Evolutionary conservation across 2,329 filamentous ascomycete genomes (phyloP).

Genomic region (Aspergillus aculeatus): DNA sequence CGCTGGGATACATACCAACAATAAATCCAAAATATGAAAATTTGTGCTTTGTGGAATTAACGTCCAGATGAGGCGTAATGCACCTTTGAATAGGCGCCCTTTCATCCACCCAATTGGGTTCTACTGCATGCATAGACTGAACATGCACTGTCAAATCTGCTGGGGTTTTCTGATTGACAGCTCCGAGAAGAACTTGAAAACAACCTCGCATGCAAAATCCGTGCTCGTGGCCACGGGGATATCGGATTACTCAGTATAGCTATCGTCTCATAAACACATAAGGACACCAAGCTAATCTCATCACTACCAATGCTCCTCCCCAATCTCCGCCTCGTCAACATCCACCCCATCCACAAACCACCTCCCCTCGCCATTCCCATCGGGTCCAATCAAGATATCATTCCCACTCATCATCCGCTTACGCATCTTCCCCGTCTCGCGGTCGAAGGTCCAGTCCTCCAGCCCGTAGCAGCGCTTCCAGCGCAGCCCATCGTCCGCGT

Average conservation of each 20-base stretch:
- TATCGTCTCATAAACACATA: too few relatives aligned
- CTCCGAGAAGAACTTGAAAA: not conserved
- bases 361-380: conserved; percentile 43
- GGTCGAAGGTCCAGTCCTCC: conserved; percentile 51
- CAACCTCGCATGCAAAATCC: not conserved
- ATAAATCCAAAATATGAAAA: not conserved
- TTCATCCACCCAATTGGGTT: not conserved
- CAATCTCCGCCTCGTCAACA: conserved; percentile 40
- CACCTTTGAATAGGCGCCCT: not conserved
- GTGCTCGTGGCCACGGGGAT: not conserved
- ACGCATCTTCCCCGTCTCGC: conserved; percentile 44
- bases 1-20: not conserved
- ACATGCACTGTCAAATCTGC: not conserved
- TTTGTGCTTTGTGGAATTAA: not conserved
- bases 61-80: not conserved
- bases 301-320: conserved; percentile 37
- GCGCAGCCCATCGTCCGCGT: conserved; percentile 59
- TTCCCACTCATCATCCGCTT: conserved; percentile 52
- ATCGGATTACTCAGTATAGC: not conserved
- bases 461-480: conserved; percentile 89
- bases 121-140: not conserved
- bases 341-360: conserved; percentile 48
- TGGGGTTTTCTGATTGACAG: not conserved
- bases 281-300: not conserved
- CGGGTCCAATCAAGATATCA: conserved; percentile 43